Evolutionary conservation across 495 filamentous ascomycete genomes (phyloP).

Genomic region (Penicillium verhagenii): DNA sequence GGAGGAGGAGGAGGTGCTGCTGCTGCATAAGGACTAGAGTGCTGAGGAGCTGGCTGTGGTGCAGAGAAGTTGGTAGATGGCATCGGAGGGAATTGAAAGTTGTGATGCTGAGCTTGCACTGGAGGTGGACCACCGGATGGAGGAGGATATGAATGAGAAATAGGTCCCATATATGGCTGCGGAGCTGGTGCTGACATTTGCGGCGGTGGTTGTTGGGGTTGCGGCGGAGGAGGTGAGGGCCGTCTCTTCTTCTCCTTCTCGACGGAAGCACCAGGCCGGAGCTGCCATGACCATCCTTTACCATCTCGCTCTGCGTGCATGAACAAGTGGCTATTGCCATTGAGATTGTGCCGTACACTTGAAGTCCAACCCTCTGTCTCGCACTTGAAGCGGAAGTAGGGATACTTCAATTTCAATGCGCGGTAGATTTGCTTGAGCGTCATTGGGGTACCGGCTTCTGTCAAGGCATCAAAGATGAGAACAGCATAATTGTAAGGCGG

Average conservation of each 20-base stretch:
- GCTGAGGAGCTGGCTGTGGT: constrained; percentile 22
- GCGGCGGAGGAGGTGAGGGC: constrained; percentile 52
- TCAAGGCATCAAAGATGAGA: constrained; percentile 86
- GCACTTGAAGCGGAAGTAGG: constrained; percentile 81
- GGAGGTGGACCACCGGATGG: constrained; percentile 27
- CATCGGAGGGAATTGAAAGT: constrained; percentile 46
- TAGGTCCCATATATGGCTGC: constrained; percentile 44
- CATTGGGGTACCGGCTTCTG: constrained; percentile 66
- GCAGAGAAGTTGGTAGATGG: constrained; percentile 34
- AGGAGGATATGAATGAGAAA: constrained; percentile 37
- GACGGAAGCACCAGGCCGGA: constrained; percentile 61
- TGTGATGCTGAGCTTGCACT: constrained; percentile 35
- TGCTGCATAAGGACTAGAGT: constrained; percentile 23
- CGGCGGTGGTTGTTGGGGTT: constrained; percentile 36
- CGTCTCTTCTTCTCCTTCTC: constrained; percentile 69
- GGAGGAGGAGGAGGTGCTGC: constrained; percentile 9
- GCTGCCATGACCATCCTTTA: constrained; percentile 69
- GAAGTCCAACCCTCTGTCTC: constrained; percentile 92
- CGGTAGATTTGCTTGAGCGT: constrained; percentile 94
- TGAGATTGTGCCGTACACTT: constrained; percentile 92
- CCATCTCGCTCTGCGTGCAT: constrained; percentile 75
- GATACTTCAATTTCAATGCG: constrained; percentile 81
- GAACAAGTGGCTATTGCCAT: constrained; percentile 80
- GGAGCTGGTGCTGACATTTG: constrained; percentile 35
- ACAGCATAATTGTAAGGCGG: constrained; percentile 85